Conservation (phyloP, 2,329 filamentous ascomycete species). For the Calonectria ilicicola region DNA sequence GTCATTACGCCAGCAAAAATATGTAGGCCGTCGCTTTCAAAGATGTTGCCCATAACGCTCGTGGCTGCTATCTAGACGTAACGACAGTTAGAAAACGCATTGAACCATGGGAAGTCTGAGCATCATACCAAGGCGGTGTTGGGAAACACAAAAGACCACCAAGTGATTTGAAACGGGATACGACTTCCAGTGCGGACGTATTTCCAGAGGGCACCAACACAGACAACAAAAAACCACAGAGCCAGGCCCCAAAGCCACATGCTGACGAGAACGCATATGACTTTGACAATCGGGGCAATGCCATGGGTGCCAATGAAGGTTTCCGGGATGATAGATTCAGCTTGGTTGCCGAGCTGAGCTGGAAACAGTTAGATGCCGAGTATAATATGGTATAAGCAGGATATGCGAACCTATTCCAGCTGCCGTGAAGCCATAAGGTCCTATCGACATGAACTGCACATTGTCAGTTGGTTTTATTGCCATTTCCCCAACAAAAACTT, state of each 20-base stretch:
- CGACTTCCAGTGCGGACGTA: constrained; percentile 67
- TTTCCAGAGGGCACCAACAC: constrained; percentile 80
- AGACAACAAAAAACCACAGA: constrained; percentile 86
- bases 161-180: constrained; percentile 85
- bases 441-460: constrained; percentile 79
- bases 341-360: constrained; percentile 59
- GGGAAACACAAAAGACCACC: constrained; percentile 86
- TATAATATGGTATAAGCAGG: too few relatives aligned
- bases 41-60: constrained; percentile 74
- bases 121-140: constrained; percentile 74
- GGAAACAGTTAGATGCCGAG: constrained; percentile 17
- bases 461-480: background rate
- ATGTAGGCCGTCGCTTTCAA: constrained; percentile 69
- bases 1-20: constrained; percentile 78
- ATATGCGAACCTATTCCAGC: constrained; percentile 52
- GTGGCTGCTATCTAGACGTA: constrained; percentile 70
- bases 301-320: constrained; percentile 56
- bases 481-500: constrained; percentile 27
- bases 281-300: constrained; percentile 57
- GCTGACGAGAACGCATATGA: constrained; percentile 70
- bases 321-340: constrained; percentile 56
- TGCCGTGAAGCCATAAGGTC: constrained; percentile 74
- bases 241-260: constrained; percentile 88
- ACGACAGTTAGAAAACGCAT: background rate
- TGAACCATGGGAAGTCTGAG: background rate